Evolutionary conservation across 2,329 filamentous ascomycete species (phyloP).

Genomic region (Aspergillus melleus): DNA sequence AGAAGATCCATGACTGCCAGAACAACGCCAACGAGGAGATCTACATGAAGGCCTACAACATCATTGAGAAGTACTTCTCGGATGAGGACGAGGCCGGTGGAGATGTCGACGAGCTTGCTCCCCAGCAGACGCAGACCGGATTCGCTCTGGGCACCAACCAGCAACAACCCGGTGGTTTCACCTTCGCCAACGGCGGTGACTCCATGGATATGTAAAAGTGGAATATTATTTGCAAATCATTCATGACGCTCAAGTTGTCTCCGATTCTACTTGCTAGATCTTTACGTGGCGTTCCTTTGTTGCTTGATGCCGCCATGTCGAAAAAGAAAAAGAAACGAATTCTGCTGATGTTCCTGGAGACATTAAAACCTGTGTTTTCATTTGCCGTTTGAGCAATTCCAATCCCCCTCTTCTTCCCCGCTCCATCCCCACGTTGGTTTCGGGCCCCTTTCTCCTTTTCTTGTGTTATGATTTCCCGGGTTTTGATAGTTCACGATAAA

Average conservation of each 20-base stretch:
- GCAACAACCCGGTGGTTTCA: constrained; percentile 78
- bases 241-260: constrained; percentile 11
- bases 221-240: constrained; percentile 16
- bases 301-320: background rate
- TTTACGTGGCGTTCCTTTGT: background rate
- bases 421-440: background rate
- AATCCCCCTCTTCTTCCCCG: background rate
- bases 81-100: constrained; percentile 83
- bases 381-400: background rate
- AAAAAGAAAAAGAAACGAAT: background rate
- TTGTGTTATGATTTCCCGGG: constrained; percentile 18
- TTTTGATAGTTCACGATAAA: constrained; percentile 42
- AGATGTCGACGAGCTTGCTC: constrained; percentile 79
- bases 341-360: background rate
- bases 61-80: constrained; percentile 99
- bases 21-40: constrained; percentile 99
- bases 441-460: constrained; percentile 7
- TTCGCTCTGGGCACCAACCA: constrained; percentile 66
- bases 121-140: constrained; percentile 70
- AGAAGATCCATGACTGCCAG: constrained; percentile 99
- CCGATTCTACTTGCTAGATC: constrained; percentile 18
- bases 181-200: constrained; percentile 77
- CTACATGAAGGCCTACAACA: constrained; percentile 99
- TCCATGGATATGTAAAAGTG: constrained; percentile 70
- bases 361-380: background rate